Percentiles rank a stretch among this genome's conserved stretches.
These are phyloP conservation scores for Penicillium paneum DNA, from an alignment of 2,329 filamentous ascomycete genomes.

Conservation along the genomic window DNA sequence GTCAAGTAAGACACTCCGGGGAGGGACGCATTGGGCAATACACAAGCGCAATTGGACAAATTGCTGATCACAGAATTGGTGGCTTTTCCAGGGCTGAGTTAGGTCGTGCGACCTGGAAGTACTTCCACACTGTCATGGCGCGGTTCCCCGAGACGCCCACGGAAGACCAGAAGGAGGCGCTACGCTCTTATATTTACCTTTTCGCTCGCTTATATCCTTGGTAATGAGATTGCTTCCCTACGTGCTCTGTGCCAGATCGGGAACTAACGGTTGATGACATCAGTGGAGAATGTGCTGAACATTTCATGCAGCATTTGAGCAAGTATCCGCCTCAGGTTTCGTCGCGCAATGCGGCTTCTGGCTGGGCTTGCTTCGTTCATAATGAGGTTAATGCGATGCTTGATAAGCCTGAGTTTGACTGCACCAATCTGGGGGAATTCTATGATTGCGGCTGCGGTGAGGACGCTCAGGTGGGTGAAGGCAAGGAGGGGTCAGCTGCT, in stretches of 20 bases:
- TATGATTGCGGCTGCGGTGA: constrained; percentile 65
- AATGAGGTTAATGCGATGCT: constrained; percentile 64
- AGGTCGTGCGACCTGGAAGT: constrained; percentile 63
- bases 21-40: not conserved
- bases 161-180: constrained; percentile 57
- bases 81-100: constrained; percentile 54
- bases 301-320: constrained; percentile 59
- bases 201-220: constrained; percentile 65
- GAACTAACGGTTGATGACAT: constrained; percentile 16
- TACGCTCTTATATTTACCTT: constrained; percentile 60
- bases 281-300: constrained; percentile 62
- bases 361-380: constrained; percentile 65
- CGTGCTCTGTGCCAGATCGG: not conserved
- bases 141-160: constrained; percentile 63
- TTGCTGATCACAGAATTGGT: constrained; percentile 10
- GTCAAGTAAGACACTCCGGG: constrained; percentile 39
- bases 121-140: constrained; percentile 65
- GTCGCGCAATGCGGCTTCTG: constrained; percentile 59
- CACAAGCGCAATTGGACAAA: not conserved
- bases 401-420: constrained; percentile 61
- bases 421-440: constrained; percentile 62
- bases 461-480: constrained; percentile 44
- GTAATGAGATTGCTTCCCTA: constrained; percentile 30
- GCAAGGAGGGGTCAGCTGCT: constrained; percentile 9
- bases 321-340: constrained; percentile 64